phyloP scores from a whole-genome alignment of 495 filamentous ascomycete genomes.

The Sphaerosporella brunnea region DNA sequence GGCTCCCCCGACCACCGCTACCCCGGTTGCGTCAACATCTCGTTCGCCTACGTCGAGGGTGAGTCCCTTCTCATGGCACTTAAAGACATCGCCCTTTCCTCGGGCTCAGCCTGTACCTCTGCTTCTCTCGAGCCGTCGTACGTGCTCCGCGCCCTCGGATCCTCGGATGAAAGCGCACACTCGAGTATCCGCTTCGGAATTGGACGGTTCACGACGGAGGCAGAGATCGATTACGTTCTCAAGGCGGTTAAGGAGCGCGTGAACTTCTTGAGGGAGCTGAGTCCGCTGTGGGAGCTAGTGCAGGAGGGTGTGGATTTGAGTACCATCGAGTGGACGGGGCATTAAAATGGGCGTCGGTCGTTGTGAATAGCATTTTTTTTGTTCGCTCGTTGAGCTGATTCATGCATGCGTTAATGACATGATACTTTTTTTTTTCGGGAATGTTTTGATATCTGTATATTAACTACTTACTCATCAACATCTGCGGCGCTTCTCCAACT shows the following conservation, averaged over 20 bases:
- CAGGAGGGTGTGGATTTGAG: constrained; percentile 92
- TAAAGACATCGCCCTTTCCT: constrained; percentile 94
- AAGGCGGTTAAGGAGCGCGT: constrained; percentile 86
- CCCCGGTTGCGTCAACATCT: constrained; percentile 94
- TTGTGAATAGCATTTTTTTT: no score
- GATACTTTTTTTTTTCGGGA: no score
- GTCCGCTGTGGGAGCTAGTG: constrained; percentile 92
- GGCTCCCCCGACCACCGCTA: constrained; percentile 71
- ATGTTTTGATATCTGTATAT: not conserved
- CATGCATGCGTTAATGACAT: no score
- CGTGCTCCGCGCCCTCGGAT: constrained; percentile 80
- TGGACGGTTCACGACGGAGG: constrained; percentile 86
- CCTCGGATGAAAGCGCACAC: constrained; percentile 91
- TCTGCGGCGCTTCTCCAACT: no score
- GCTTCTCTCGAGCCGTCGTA: constrained; percentile 93
- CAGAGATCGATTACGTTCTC: constrained; percentile 91
- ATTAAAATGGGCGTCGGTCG: no score
- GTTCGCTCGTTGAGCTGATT: no score
- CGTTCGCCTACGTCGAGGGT: constrained; percentile 94
- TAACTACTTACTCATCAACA: no score
- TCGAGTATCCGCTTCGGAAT: constrained; percentile 96
- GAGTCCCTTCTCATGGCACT: constrained; percentile 96
- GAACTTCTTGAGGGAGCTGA: constrained; percentile 81
- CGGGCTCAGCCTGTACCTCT: constrained; percentile 91
- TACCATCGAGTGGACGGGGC: constrained; percentile 96